These are phyloP conservation scores for Aureobasidium melanogenum DNA, from an alignment of 2,329 filamentous ascomycete genomes.

Conservation along the genomic window DNA sequence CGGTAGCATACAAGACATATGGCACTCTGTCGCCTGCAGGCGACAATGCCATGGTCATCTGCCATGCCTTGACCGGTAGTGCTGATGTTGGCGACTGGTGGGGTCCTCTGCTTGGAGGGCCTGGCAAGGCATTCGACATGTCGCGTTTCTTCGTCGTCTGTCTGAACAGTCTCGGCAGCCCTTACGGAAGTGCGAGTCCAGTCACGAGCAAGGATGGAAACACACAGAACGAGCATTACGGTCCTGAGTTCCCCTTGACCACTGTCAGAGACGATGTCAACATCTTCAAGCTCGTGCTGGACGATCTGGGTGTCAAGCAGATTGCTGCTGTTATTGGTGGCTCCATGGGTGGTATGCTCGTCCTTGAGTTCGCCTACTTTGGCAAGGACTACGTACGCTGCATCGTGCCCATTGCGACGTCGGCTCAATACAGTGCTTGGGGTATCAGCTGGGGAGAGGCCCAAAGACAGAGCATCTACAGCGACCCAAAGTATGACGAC, in stretches of 20 bases:
- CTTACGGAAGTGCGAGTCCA: constrained; percentile 79
- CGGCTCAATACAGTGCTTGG: constrained; percentile 78
- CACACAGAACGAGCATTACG: constrained; percentile 65
- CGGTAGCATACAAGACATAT: constrained; percentile 55
- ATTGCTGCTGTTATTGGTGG: constrained; percentile 73
- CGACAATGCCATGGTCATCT: constrained; percentile 61
- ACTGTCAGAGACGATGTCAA: constrained; percentile 94
- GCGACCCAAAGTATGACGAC: constrained; percentile 95
- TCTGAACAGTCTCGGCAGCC: constrained; percentile 77
- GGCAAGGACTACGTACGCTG: constrained; percentile 75
- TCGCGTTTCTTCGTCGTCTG: constrained; percentile 79
- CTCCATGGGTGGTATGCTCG: constrained; percentile 82
- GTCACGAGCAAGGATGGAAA: constrained; percentile 84
- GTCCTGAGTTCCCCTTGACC: constrained; percentile 91
- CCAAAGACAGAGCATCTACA: constrained; percentile 89
- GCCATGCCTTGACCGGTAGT: constrained; percentile 77
- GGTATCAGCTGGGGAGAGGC: constrained; percentile 87
- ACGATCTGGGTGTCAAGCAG: constrained; percentile 70
- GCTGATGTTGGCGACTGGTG: constrained; percentile 84
- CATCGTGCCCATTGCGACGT: constrained; percentile 78
- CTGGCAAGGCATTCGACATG: constrained; percentile 70
- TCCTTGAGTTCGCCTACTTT: constrained; percentile 86
- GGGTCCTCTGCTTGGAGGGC: constrained; percentile 70
- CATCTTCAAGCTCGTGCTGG: constrained; percentile 69
- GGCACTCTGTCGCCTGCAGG: constrained; percentile 46